Evolutionary conservation across 108 stramenopile genomes (phyloP), one percentile per base, ranked within the genome.

Genomic region (Cyclotella sp.): DNA sequence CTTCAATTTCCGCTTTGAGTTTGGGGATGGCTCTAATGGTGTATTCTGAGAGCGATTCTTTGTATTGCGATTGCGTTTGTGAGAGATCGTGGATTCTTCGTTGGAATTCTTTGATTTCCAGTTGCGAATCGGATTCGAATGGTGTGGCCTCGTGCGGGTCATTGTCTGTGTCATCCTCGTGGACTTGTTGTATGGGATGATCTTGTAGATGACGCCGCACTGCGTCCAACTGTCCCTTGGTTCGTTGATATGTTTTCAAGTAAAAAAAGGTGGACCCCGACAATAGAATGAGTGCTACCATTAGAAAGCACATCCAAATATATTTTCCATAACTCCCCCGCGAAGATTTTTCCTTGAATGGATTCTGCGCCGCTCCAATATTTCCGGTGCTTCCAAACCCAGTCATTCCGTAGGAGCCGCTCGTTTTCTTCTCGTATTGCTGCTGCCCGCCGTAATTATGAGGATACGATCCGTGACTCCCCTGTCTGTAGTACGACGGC

Each of bases 331-430:
- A 43, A 26, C 29, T 21, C 9, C 16, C 24, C 13, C 24, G 18
- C 22, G 65, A 39, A 0, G 51, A 22, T 6, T 64, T 22, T 43
- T 64, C 44, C 21, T 64, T 64, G 43, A 64, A 64, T 0, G 63
- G 63, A 45, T 64, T 64, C 27, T 7, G 15, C n/a, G 47, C 47
- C 9, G 47, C 47, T 16, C n/a, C n/a, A n/a, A n/a, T 7, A 49
- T 34, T 34, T 6, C 34, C 34, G 4, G 4, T 6, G 47, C 15
- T 49, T 3, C 15, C 47, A 9, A 49, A 49, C 6, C 47, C n/a
- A 3, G 55, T 19, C 24, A 24, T 8, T 26, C 55, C 55, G 24
- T 1, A 21, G 12, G 19, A 57, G 1, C 55, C 60, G 29, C 60
- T 8, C 0, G 11, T 0, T 0, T 29, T 30, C 15, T 15, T 61